Evolutionary conservation across 148 eudicot species (phyloP), one percentile per base, ranked within the genome.

Genomic region (Silene latifolia): DNA sequence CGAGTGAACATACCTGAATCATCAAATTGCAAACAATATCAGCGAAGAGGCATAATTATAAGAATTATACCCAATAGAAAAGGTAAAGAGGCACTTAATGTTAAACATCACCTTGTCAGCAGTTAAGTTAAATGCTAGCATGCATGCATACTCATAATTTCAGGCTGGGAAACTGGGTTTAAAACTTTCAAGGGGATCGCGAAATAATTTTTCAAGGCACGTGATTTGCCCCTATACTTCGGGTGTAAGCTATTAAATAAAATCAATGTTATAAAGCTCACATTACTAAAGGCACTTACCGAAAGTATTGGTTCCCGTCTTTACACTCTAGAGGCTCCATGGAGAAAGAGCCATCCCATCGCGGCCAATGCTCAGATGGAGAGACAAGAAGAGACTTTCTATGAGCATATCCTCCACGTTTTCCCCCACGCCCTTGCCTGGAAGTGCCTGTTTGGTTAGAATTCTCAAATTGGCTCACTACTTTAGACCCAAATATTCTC

Each of bases 401-500:
- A 73, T 87, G 90, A 61, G 35, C 77, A 69, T 89, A 85, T 63
- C 76, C 86, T 79, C 87, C 96, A n/a, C 91, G 94, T 85, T 96
- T 87, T 72, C 89, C 99, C 20, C 89, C 89, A 27, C 86, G 92
- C 21, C 72, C 68, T 76, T 79, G 90, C 82, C 97, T 90, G 32
- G 94, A 90, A 82, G 89, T 81, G 82, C 91, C 84, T 13, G 88
- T 54, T 85, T 84, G 89, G 58, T 86, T 83, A 77, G 82, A 73
- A 72, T 85, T 92, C 82, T 88, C 98, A 83, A 86, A 88, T 56
- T 96, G 89, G 54, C 85, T 86, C 51, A 95, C 98, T 51, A 95
- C 98, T 83, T 88, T 92, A 19, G 97, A 90, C 58, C 99, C 99
- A 85, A 95, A 95, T 83, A 92, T 95, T 79, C 96, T 86, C 51